These are phyloP conservation scores for Chlorella ohadii DNA, from an alignment of 139 green algal species.

Conservation along the genomic window DNA sequence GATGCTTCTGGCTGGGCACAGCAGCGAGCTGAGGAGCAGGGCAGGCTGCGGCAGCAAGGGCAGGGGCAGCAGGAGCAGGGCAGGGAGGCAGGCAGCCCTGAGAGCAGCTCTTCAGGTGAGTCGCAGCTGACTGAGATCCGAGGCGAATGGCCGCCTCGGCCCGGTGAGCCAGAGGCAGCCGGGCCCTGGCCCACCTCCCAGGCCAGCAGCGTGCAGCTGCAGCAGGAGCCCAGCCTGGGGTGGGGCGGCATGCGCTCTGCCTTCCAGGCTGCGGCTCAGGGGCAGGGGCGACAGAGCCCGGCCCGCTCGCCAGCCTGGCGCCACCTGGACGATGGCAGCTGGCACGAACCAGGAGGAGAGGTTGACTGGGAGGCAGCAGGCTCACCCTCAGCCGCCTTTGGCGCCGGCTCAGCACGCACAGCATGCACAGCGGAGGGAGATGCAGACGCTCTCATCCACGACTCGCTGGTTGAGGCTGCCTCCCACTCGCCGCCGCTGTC, in stretches of 20 bases:
- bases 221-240: not conserved
- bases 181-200: not conserved
- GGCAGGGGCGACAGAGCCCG: not conserved
- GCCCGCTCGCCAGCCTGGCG: not conserved
- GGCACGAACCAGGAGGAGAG: not conserved
- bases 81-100: not conserved
- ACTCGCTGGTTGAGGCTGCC: constrained; percentile 5
- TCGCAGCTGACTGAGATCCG: constrained; percentile 24
- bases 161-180: not conserved
- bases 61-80: not conserved
- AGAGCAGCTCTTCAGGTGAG: not conserved
- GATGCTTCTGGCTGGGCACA: too few relatives aligned
- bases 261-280: not conserved
- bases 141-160: constrained; percentile 5
- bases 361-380: constrained; percentile 5
- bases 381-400: not conserved
- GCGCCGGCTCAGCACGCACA: not conserved
- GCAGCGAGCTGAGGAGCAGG: not conserved
- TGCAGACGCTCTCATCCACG: not conserved
- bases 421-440: not conserved
- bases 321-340: constrained; percentile 27
- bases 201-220: not conserved
- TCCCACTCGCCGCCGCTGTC: constrained; percentile 18
- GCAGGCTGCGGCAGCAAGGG: not conserved
- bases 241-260: not conserved